Evolutionary conservation across 345 rosid species (phyloP), one percentile per base, ranked within the genome.

Genomic region (Carallia pectinifolia): DNA sequence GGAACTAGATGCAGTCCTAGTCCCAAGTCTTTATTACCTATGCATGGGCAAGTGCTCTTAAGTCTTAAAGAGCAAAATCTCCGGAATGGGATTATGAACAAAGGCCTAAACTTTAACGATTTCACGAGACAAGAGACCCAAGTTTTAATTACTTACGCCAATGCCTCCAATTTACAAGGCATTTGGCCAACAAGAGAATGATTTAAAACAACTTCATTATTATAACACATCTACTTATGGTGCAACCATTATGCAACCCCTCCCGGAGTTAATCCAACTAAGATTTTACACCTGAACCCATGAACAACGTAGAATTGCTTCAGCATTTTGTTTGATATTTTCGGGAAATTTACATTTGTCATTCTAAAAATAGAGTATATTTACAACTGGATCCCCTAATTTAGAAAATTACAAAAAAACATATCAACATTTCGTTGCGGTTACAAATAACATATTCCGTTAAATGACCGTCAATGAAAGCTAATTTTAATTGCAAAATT

Each of bases 201-300:
- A 23, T 23, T 23, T 23, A 34, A 61, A 50, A 61, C 2, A 9
- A 23, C 0, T 27, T 58, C 39, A 40, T 7, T 15, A 18, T 4
- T 29, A 31, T 52, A 67, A 55, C 13, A 17, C 31, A 58, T 38
- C 65, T 34, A 36, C 8, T 62, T 2, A 66, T n/a, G 2, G 15
- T 47, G 19, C 23, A n/a, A 31, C 12, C 5, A 66, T 66, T 53
- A 13, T 19, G 86, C 74, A 91, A 85, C 31, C 90, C 83, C 73
- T 88, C 92, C 80, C 86, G 97, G 78, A 93, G 92, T 83, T 73
- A 87, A 81, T 93, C 98, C 82, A 93, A 67, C 74, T 93, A 97
- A 37, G 86, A 80, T 81, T 93, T 85, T 58, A 91, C 87, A 60
- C 97, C 98, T 93, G 82, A 74, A 82, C 54, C 71, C 72, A 79